Base-by-base conservation (phyloP, 192 early-diverging fungal species). In the Coemansia reversa region DNA sequence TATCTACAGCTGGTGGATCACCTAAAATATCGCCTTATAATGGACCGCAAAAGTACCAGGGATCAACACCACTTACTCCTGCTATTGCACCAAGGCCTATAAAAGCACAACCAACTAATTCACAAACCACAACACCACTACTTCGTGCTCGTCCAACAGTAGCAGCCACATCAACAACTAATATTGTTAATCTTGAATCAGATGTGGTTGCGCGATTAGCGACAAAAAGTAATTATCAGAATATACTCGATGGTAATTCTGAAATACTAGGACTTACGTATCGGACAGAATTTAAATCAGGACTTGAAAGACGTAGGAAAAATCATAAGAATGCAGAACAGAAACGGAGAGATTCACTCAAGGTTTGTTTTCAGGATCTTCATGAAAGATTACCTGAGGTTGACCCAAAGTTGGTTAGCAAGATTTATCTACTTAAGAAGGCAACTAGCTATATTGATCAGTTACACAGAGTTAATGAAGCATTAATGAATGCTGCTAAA, bases 241-340 rank as follows among this genome's bases (percentile, higher is more conserved):
- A 92, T 60, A 86, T 96, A 2, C 66, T 93, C 29, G 90, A 94
- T 61, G 95, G 94, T 14, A 88, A 93, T 54, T 86, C 90, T n/a
- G 89, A 89, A 86, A 85, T 86, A 2, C 69, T 95, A 5, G 91
- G 93, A 5, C 83, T 95, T 23, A 83, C 77, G 4, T 93, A 91
- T 76, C 83, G 86, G 52, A 73, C 83, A 18, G 89, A 95, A 61
- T 84, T 94, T 28, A 86, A 90, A 32, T 85, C 86, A 6, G 90
- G 91, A 0, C 75, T 95, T 50, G 93, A 95, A 71, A 75, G 86
- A 0, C 88, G 93, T 9, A 88, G 89, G n/a, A 92, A 89, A 12
- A 89, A 87, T 16, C 97, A 98, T 79, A 96, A 97, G 75, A 89
- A 93, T 48, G 94, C 95, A 3, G 97, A 98, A 72, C 97, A 98